Evolutionary conservation across 768 basidiomycete species (phyloP), one percentile per base, ranked within the genome.

Genomic region (Cystobasidium onofrii): DNA sequence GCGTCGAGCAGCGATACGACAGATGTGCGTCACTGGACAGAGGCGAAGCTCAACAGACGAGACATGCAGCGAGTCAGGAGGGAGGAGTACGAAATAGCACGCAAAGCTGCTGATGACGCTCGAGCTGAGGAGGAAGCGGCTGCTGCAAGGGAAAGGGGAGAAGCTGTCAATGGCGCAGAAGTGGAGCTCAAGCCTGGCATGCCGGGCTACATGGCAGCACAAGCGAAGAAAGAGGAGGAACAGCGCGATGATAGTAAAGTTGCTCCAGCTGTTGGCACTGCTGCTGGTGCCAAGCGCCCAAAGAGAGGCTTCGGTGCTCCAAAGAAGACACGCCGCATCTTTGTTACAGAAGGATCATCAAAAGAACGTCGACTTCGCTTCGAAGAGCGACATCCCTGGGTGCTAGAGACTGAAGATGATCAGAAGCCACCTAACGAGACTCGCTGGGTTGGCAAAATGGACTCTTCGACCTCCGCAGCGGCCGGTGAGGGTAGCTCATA

Each of bases 11-110:
- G 52, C 55, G 69, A 71, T 34, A 55, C 33, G 31, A 61, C 69
- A 12, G 54, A 71, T 60, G 50, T 55, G 50, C 29, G 29, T 33
- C 52, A 60, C 29, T 71, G 69, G 69, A 61, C 52, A 34, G 50
- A 39, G 41, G 69, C 69, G 17, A 71, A 71, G 69, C 69, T 71
- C 29, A 71, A 74, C 46, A 50, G 73, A 33, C 50, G 73, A 50
- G 52, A 66, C 73, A 66, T 74, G 73, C 64, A 64, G 33, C 64
- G 73, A 27, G 36, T 67, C 52, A 73, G 73, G 46, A 12, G 61
- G 15, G 72, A 73, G n/a, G 72, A 65, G 27, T 23, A 25, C 54
- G 29, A 66, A 36, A 27, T 73, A 36, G 69, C 55, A 36, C 33
- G 69, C 15, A 25, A 71, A 60, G 69, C 69, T 20, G 69, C 69